A percentile compares a stretch with the other conserved stretches of the same genome.
These are phyloP conservation scores for Apophysomyces variabilis DNA, from an alignment of 371 early-diverging fungal species.

Conservation along the genomic window DNA sequence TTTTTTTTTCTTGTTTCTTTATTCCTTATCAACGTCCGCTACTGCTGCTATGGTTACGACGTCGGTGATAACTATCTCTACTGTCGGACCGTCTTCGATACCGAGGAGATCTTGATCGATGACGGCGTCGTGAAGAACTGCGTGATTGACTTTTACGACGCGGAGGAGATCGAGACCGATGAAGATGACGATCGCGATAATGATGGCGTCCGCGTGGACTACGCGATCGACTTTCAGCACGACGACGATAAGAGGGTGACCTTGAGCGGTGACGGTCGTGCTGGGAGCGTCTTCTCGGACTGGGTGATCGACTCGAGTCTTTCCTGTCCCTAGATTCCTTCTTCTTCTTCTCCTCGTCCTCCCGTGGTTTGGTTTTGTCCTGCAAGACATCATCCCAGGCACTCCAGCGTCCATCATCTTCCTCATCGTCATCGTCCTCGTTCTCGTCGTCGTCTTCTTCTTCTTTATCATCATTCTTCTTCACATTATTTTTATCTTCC, in stretches of 20 bases:
- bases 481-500: no score
- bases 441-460: conserved; percentile 5
- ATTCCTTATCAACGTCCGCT: neutral
- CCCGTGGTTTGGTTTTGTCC: conserved; percentile 6
- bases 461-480: neutral
- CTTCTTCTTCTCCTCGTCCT: neutral
- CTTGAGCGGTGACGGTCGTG: no score
- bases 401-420: conserved; percentile 36
- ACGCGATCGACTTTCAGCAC: no score
- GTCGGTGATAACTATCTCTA: neutral
- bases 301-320: no score
- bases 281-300: no score
- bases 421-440: conserved; percentile 31
- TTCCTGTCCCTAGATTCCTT: no score
- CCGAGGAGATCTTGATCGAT: neutral
- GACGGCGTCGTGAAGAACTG: neutral
- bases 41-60: neutral
- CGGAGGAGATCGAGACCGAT: no score
- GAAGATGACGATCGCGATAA: no score
- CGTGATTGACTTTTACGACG: neutral
- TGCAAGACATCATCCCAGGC: conserved; percentile 37
- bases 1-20: neutral
- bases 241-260: no score
- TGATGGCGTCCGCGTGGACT: no score
- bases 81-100: conserved; percentile 4